Percentiles rank a stretch among this genome's conserved stretches.
phyloP scores from a whole-genome alignment of 192 early-diverging fungal species.

The Backusella mclennaniae region DNA sequence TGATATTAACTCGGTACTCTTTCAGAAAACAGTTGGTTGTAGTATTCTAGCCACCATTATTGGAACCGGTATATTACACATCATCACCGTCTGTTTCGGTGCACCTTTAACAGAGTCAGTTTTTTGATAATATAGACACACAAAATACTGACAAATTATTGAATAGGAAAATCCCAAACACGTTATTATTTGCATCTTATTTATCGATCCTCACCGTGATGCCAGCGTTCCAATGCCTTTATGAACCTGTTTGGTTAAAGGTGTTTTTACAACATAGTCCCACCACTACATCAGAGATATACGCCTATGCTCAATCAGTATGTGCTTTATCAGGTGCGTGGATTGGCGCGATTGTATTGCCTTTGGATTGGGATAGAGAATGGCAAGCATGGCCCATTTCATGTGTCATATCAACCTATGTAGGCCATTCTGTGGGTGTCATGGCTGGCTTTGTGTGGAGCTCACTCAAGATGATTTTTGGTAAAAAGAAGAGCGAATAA shows the following conservation, averaged over 20 bases:
- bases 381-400: conserved; percentile 57
- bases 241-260: conserved; percentile 28
- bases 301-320: conserved; percentile 43
- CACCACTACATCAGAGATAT: conserved; percentile 39
- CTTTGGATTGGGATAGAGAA: conserved; percentile 55
- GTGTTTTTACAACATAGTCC: conserved; percentile 38
- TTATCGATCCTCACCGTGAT: conserved; percentile 34
- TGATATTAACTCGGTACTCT: background rate
- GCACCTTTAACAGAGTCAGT: conserved; percentile 33
- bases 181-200: conserved; percentile 31
- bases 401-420: conserved; percentile 43
- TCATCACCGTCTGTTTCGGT: conserved; percentile 36
- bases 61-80: conserved; percentile 23
- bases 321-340: conserved; percentile 49
- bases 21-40: conserved; percentile 4
- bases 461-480: conserved; percentile 17
- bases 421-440: conserved; percentile 45
- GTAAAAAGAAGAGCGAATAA: conserved; percentile 29
- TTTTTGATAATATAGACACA: background rate
- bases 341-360: conserved; percentile 55
- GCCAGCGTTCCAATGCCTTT: conserved; percentile 30
- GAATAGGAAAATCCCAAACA: conserved; percentile 30
- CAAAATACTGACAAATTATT: too few relatives aligned
- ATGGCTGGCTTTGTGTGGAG: conserved; percentile 24
- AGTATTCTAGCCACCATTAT: conserved; percentile 14